Conservation (phyloP, 2,329 filamentous ascomycete species). For the Cladophialophora psammophila region DNA sequence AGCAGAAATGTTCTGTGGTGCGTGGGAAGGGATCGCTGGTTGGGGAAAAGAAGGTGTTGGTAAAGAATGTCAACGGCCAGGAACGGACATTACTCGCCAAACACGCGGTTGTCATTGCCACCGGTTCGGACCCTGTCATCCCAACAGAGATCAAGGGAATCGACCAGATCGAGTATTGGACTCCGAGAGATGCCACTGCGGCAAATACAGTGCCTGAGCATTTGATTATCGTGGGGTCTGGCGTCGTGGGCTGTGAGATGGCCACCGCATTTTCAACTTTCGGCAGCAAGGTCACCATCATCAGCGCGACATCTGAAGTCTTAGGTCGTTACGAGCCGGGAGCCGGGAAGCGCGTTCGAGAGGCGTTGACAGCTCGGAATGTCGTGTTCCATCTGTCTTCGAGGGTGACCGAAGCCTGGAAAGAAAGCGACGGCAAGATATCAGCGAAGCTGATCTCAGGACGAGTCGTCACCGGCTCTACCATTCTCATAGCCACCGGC, state of each 20-base stretch:
- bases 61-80: conserved; percentile 25
- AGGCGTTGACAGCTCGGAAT: conserved; percentile 8
- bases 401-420: conserved; percentile 6
- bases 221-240: conserved; percentile 29
- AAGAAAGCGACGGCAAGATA: not conserved
- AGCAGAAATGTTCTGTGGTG: conserved; percentile 18
- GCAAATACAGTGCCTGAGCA: conserved; percentile 22
- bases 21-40: conserved; percentile 20
- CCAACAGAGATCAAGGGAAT: conserved; percentile 17
- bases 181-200: conserved; percentile 24
- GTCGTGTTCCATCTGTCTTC: conserved; percentile 14
- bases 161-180: conserved; percentile 21
- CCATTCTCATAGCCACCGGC: conserved; percentile 20
- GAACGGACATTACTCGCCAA: conserved; percentile 17
- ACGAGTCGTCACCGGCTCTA: conserved; percentile 12
- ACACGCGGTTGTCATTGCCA: conserved; percentile 24
- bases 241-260: conserved; percentile 29
- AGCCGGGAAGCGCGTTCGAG: conserved; percentile 14
- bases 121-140: conserved; percentile 22
- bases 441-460: conserved; percentile 6
- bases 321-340: conserved; percentile 9
- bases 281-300: conserved; percentile 28
- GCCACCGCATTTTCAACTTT: conserved; percentile 19
- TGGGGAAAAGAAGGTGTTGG: conserved; percentile 23
- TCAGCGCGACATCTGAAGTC: conserved; percentile 16